Conservation (phyloP, 495 filamentous ascomycete genomes). For the Cudoniella acicularis region DNA sequence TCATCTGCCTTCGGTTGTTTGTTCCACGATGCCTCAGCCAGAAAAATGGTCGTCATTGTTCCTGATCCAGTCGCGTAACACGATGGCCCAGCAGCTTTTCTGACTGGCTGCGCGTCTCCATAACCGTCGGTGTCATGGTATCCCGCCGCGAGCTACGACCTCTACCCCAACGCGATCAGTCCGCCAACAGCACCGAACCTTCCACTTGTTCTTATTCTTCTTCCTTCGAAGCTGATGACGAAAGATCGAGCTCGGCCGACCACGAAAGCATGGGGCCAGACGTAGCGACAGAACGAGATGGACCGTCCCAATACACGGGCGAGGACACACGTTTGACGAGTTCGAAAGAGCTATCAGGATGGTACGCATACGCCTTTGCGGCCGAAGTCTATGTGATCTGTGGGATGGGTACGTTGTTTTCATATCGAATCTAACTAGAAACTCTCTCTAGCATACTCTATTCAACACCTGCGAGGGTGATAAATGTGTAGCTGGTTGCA, state of each 20-base stretch:
- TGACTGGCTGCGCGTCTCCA: slow-evolving; percentile 11
- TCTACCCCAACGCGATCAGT: slow-evolving; percentile 10
- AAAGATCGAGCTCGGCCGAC: slow-evolving; percentile 47
- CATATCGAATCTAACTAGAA: neutral
- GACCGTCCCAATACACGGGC: slow-evolving; percentile 57
- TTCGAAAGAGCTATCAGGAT: slow-evolving; percentile 80
- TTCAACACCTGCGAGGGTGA: no score
- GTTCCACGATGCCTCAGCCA: neutral
- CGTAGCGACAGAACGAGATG: slow-evolving; percentile 8
- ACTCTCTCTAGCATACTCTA: no score
- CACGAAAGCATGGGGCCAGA: slow-evolving; percentile 32
- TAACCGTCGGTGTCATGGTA: slow-evolving; percentile 12
- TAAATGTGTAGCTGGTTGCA: no score
- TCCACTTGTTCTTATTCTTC: slow-evolving; percentile 31
- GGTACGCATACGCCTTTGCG: slow-evolving; percentile 96
- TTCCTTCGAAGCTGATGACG: slow-evolving; percentile 61
- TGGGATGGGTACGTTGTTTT: slow-evolving; percentile 56
- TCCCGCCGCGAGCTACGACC: slow-evolving; percentile 9
- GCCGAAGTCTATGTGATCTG: slow-evolving; percentile 98
- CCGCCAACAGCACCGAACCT: slow-evolving; percentile 23
- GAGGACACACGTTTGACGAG: slow-evolving; percentile 89
- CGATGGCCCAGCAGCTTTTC: slow-evolving; percentile 11
- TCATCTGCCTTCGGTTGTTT: neutral
- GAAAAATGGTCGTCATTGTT: slow-evolving; percentile 1
- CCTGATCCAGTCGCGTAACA: slow-evolving; percentile 15